Evolutionary conservation across 352 stramenopile species (phyloP).

Genomic region (Phytophthora kernoviae): DNA sequence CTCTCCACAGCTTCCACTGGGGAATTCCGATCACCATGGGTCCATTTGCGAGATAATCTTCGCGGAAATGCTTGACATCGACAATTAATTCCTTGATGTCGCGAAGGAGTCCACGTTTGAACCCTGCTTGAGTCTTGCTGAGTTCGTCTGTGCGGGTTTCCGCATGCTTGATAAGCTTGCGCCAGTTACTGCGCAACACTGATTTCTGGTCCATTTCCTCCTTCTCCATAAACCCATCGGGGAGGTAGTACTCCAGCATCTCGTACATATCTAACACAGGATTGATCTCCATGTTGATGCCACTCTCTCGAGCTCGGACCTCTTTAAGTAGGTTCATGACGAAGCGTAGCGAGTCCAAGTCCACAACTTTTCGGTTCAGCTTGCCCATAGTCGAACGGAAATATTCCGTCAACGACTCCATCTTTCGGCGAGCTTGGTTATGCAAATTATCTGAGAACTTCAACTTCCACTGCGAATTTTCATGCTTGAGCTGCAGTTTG

Average conservation of each 20-base stretch:
- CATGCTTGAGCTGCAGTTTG: slow-evolving; percentile 96
- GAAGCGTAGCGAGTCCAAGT: slow-evolving; percentile 96
- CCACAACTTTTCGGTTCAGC: slow-evolving; percentile 93
- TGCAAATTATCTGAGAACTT: slow-evolving; percentile 98
- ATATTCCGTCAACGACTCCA: slow-evolving; percentile 96
- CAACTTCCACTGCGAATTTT: slow-evolving; percentile 97
- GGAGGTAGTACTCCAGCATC: slow-evolving; percentile 95
- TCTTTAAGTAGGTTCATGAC: slow-evolving; percentile 98
- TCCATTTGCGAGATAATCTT: slow-evolving; percentile 97
- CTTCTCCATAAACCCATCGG: slow-evolving; percentile 98
- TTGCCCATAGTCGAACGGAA: slow-evolving; percentile 94
- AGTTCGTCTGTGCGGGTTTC: slow-evolving; percentile 95
- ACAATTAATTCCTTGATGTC: slow-evolving; percentile 97
- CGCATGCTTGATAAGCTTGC: slow-evolving; percentile 96
- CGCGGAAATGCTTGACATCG: slow-evolving; percentile 95
- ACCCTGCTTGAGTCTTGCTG: slow-evolving; percentile 94
- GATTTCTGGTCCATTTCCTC: slow-evolving; percentile 99
- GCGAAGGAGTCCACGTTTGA: slow-evolving; percentile 95
- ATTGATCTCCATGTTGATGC: slow-evolving; percentile 98
- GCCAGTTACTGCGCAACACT: slow-evolving; percentile 96
- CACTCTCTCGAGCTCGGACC: slow-evolving; percentile 96
- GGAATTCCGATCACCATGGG: slow-evolving; percentile 97
- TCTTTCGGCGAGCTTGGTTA: slow-evolving; percentile 91
- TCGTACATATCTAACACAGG: slow-evolving; percentile 99
- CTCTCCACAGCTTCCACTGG: slow-evolving; percentile 96